Evolutionary conservation across 495 filamentous ascomycete genomes (phyloP).

Genomic region (Haplographium delicatum): DNA sequence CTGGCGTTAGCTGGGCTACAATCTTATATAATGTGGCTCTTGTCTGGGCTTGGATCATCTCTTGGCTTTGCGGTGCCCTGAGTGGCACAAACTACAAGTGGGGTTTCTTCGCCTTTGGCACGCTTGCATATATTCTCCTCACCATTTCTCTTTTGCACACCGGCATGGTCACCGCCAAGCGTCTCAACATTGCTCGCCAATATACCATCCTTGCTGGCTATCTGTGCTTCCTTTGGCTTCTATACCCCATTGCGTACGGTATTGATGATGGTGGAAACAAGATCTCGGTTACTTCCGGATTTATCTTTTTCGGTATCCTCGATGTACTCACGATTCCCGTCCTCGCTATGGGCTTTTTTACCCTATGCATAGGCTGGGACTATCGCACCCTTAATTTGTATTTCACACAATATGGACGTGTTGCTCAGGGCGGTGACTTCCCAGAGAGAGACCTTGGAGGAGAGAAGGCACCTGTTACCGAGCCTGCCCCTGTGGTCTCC

Average conservation of each 20-base stretch:
- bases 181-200: constrained; percentile 44
- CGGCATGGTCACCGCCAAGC: constrained; percentile 47
- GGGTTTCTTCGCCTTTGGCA: constrained; percentile 63
- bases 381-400: constrained; percentile 40
- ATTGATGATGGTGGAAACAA: constrained; percentile 62
- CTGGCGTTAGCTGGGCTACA: constrained; percentile 57
- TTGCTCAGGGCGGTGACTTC: constrained; percentile 34
- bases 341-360: constrained; percentile 41
- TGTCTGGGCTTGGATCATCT: constrained; percentile 55
- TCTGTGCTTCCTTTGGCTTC: constrained; percentile 50
- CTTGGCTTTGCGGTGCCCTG: constrained; percentile 57
- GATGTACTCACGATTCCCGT: constrained; percentile 58
- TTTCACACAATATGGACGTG: constrained; percentile 51
- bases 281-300: constrained; percentile 56
- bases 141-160: constrained; percentile 47
- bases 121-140: constrained; percentile 54
- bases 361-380: constrained; percentile 39
- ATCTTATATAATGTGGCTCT: constrained; percentile 55
- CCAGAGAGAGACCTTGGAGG: constrained; percentile 38
- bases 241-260: constrained; percentile 70
- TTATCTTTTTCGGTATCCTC: constrained; percentile 68
- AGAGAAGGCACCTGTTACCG: constrained; percentile 9
- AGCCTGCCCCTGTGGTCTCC: not conserved
- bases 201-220: constrained; percentile 49
- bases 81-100: constrained; percentile 57